Evolutionary conservation across 495 filamentous ascomycete species (phyloP), one percentile per base, ranked within the genome.

Genomic region (Daldinia concentrica): DNA sequence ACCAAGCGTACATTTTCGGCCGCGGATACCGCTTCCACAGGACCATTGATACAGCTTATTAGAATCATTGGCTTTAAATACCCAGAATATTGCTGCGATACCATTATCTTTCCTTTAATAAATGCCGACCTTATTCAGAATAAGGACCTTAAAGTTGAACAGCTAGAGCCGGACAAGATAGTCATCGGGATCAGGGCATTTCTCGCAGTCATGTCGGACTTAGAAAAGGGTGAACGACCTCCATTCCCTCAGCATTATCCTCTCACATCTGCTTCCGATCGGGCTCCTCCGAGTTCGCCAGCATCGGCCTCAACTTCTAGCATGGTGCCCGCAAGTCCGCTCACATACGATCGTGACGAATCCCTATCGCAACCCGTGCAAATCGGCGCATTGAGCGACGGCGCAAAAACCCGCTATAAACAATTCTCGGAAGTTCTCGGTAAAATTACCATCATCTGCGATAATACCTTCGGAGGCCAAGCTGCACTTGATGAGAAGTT

Each of bases 401-500:
- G 88, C 32, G 88, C 93, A 2, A 92, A 88, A 72, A 91, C 92
- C 36, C 94, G 93, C 75, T 97, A 98, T 74, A 83, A 89, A 39
- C 89, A 89, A 39, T 99, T 99, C 75, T 98, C 93, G 74, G 93
- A 98, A 74, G 94, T 98, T 6, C 82, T 99, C 7, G 94, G 95
- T 27, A 95, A 97, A 76, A 96, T 99, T 51, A 97, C 94, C 1
- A 89, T 97, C 32, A 88, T 98, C 11, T 98, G 95, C 78, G 95
- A 98, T 78, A 95, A 95, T 66, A 91, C 95, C 6, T 98, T 98
- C 79, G 96, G 96, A 58, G 95, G 95, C 4, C 95, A 99, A 78
- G 95, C 94, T 27, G 92, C 92, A 1, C 80, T 98, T 51, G 95
- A 99, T 70, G 96, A 99, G 78, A 97, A 97, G 77, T 96, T 98